Percentiles rank a stretch among this genome's conserved stretches.
These are phyloP conservation scores for Dionaea muscipula DNA, from an alignment of 179 eudicot species.

Conservation along the genomic window DNA sequence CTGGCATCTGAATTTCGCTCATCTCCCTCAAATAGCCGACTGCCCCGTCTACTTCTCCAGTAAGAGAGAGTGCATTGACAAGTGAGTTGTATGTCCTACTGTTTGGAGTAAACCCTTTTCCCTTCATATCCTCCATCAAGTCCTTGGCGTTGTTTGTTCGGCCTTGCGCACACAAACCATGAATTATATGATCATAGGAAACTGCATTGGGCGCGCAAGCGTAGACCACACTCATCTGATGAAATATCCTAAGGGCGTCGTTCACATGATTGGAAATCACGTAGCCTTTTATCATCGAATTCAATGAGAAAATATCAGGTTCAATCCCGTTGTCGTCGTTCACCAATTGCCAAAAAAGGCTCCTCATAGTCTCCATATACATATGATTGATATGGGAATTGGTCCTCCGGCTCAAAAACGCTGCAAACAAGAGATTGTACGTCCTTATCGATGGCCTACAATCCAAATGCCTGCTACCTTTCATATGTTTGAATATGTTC, in stretches of 20 bases:
- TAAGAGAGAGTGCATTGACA: constrained; percentile 58
- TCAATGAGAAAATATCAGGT: constrained; percentile 58
- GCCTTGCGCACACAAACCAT: constrained; percentile 75
- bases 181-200: constrained; percentile 62
- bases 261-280: constrained; percentile 73
- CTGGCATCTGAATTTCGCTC: constrained; percentile 29
- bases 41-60: constrained; percentile 61
- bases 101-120: constrained; percentile 53
- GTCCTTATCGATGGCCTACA: constrained; percentile 62
- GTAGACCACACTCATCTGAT: constrained; percentile 70
- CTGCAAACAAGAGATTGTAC: constrained; percentile 61
- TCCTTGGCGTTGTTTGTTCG: constrained; percentile 61
- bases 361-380: constrained; percentile 62
- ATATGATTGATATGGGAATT: constrained; percentile 55
- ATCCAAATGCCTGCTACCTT: constrained; percentile 25
- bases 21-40: constrained; percentile 56
- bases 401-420: constrained; percentile 48
- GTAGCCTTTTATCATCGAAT: constrained; percentile 75
- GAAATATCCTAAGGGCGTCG: constrained; percentile 72
- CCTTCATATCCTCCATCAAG: constrained; percentile 50
- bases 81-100: constrained; percentile 61
- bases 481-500: constrained; percentile 60
- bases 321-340: constrained; percentile 66
- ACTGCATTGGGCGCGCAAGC: constrained; percentile 42
- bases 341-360: constrained; percentile 67